Conservation (phyloP, 2,329 filamentous ascomycete species). For the Cytospora mali region DNA sequence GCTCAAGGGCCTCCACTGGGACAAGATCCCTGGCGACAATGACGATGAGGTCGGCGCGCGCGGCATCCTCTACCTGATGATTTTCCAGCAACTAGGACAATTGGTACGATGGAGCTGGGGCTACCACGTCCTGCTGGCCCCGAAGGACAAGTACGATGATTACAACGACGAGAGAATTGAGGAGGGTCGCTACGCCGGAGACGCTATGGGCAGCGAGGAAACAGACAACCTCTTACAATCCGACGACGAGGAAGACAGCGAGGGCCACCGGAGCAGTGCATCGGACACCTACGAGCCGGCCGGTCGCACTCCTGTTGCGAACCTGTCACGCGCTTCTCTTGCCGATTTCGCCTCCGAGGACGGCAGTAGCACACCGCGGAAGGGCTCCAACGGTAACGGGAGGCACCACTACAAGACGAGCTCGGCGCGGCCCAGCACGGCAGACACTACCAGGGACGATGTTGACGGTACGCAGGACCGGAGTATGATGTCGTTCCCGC, state of each 20-base stretch:
- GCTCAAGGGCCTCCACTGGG: slow-evolving; percentile 89
- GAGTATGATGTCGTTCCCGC: slow-evolving; percentile 66
- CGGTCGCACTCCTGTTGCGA: slow-evolving; percentile 57
- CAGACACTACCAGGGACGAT: slow-evolving; percentile 27
- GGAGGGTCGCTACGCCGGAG: slow-evolving; percentile 62
- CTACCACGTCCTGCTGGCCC: slow-evolving; percentile 90
- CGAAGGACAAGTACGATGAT: slow-evolving; percentile 72
- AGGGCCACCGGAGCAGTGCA: slow-evolving; percentile 40
- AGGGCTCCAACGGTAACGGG: slow-evolving; percentile 34
- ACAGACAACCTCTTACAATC: slow-evolving; percentile 48
- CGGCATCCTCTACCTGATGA: slow-evolving; percentile 91
- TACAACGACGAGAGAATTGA: slow-evolving; percentile 59
- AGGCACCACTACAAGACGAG: slow-evolving; percentile 34
- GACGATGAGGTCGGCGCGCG: slow-evolving; percentile 92
- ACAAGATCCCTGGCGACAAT: slow-evolving; percentile 86
- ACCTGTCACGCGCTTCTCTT: slow-evolving; percentile 53
- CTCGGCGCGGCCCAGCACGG: slow-evolving; percentile 24
- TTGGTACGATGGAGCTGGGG: slow-evolving; percentile 98
- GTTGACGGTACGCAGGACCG: slow-evolving; percentile 38
- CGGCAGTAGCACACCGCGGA: slow-evolving; percentile 35
- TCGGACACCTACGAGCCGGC: slow-evolving; percentile 56
- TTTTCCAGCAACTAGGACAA: slow-evolving; percentile 97
- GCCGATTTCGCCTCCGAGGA: slow-evolving; percentile 21
- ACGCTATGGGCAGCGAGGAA: slow-evolving; percentile 47
- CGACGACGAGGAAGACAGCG: slow-evolving; percentile 45